Conservation (phyloP, 2,329 filamentous ascomycete genomes). For the Colletotrichum sp. region DNA sequence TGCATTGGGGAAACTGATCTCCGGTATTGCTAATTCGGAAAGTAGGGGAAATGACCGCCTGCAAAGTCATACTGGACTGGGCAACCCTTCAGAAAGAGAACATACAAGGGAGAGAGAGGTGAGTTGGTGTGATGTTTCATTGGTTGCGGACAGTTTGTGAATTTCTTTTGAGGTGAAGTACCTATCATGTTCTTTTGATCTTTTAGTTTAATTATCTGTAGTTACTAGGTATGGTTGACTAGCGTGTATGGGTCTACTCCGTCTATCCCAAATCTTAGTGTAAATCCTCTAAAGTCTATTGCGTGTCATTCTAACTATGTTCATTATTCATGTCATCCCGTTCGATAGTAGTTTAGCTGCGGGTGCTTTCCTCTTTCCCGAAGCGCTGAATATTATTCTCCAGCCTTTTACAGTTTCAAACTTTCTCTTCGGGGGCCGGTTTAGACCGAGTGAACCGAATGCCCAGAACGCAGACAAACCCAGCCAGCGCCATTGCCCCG, state of each 20-base stretch:
- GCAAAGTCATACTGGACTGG: neutral
- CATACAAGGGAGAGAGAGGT: neutral
- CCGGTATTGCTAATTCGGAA: neutral
- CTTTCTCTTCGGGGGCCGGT: neutral
- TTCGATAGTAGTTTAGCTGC: rapidly evolving
- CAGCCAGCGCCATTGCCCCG: conserved; percentile 27
- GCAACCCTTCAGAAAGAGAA: neutral
- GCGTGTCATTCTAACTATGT: neutral
- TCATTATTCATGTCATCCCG: neutral
- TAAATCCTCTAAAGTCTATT: neutral
- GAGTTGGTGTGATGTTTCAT: neutral
- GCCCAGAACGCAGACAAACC: neutral
- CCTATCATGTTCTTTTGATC: neutral
- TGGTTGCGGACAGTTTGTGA: neutral
- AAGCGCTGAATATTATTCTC: neutral
- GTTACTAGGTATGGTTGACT: neutral
- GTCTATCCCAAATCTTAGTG: neutral
- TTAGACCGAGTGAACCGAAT: neutral
- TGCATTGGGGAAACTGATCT: neutral
- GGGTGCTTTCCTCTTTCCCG: rapidly evolving
- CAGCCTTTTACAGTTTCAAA: rapidly evolving
- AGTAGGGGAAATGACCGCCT: neutral
- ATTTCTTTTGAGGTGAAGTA: neutral
- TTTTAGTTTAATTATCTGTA: neutral
- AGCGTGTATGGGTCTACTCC: neutral